Evolutionary conservation across 2,329 filamentous ascomycete species (phyloP).

Genomic region (Cladosporium austrohemisphaericum): DNA sequence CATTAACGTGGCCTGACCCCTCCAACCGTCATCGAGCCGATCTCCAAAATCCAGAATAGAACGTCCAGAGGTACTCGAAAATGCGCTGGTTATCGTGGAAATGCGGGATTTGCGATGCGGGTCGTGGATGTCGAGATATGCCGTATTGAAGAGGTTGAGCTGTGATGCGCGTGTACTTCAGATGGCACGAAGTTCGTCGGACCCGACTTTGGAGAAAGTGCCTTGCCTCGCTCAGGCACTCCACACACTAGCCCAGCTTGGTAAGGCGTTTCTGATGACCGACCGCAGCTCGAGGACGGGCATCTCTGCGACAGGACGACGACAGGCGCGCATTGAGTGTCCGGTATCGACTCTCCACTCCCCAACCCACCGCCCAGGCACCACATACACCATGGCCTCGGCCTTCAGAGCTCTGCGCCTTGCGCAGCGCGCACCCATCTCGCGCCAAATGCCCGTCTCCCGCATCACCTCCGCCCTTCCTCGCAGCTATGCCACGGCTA

Average conservation of each 20-base stretch:
- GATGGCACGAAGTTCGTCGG: conserved; percentile 2
- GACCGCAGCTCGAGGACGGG: conserved; percentile 10
- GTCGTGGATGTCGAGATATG: conserved; percentile 28
- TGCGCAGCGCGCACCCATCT: conserved; percentile 28
- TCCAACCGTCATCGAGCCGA: conserved; percentile 19
- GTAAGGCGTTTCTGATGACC: too few species aligned
- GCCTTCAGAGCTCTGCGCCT: conserved; percentile 26
- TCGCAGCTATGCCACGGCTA: conserved; percentile 24
- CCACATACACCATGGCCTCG: conserved; percentile 24
- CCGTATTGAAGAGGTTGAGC: conserved; percentile 16
- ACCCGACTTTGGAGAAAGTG: conserved; percentile 3
- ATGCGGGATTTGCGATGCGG: conserved; percentile 32
- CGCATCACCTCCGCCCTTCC: conserved; percentile 22
- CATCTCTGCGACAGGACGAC: conserved; percentile 7
- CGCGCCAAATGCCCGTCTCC: conserved; percentile 23
- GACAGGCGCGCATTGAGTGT: conserved; percentile 7
- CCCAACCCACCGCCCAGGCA: not conserved
- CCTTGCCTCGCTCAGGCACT: not conserved
- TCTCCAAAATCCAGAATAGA: not conserved
- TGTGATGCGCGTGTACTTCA: conserved; percentile 3
- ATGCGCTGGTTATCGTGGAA: conserved; percentile 24
- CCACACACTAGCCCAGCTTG: conserved; percentile 2
- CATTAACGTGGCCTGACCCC: conserved; percentile 11
- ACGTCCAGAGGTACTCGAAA: conserved; percentile 13
- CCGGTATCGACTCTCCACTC: not conserved